Base-by-base conservation (phyloP, 768 basidiomycete genomes). In the Xerocomellus dryophilus region DNA sequence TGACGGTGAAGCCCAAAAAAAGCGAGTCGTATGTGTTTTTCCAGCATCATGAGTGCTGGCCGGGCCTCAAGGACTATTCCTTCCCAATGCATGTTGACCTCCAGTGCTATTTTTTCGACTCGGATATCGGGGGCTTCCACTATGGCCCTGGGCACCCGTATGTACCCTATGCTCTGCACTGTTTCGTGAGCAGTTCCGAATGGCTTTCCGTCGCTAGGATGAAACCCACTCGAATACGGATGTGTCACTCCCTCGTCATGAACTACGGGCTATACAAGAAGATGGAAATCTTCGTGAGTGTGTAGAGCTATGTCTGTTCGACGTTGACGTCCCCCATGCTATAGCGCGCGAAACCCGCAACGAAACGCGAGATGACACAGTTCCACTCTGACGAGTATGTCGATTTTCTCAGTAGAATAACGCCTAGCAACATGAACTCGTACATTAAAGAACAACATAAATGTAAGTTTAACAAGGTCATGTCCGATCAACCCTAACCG, bases 181-280 rank as follows among this genome's bases (percentile, higher is more conserved):
- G 12, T 27, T 47, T 15, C 25, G 5, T 25, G 49, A 39, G 8
- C 38, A 45, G 20, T 20, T 49, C 48, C 40, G n/a, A 57, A 53
- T 21, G 23, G 6, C 27, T 55, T 29, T 45, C 32, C 20, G 17
- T 35, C 27, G 11, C 12, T 42, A 93, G 91, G 34, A 97, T 97
- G 94, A 96, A 97, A 67, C 96, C 96, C 7, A 98, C 96, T 20
- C 82, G 97, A 34, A 97, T 98, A 77, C 86, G 96, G 62, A 99
- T 99, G 97, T 98, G 95, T 69, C 97, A 99, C 74, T 95, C 95
- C 11, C 79, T 99, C 48, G 97, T 99, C 51, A 99, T 99, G 97
- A 99, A 98, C 74, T 98, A 98, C 71, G 94, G 95, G 18, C 75
- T 99, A 17, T 99, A 99, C 78, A 98, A 98, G 74, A 94, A 94